A percentile compares a stretch with the other conserved stretches of the same genome.
Conservation (phyloP, 169 alveolate species). For the Babesia sp. region DNA sequence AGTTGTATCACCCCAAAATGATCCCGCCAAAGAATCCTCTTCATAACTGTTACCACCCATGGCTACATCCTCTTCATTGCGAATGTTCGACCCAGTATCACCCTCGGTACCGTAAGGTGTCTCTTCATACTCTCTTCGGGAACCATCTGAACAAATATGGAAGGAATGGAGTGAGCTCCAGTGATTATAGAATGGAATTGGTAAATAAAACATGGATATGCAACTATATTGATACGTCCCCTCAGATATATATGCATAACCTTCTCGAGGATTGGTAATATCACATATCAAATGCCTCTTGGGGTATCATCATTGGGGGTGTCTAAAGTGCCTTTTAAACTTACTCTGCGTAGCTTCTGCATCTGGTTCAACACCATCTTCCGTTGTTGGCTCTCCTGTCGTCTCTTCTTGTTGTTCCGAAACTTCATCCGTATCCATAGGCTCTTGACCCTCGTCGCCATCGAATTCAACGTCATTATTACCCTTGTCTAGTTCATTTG, state of each 20-base stretch:
- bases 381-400: constrained; percentile 19
- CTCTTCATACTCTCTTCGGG: constrained; percentile 16
- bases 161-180: not conserved
- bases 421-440: not conserved
- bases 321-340: constrained; percentile 1
- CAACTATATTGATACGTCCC: too few relatives aligned
- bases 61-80: not conserved
- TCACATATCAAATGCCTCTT: constrained; percentile 63
- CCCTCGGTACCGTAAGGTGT: constrained; percentile 38
- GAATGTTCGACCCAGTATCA: not conserved
- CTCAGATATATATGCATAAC: constrained; percentile 49
- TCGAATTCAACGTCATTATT: constrained; percentile 32
- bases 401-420: constrained; percentile 56
- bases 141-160: not conserved
- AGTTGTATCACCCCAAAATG: constrained; percentile 21
- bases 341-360: constrained; percentile 21
- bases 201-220: too few relatives aligned
- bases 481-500: constrained; percentile 57
- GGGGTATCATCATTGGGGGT: constrained; percentile 47
- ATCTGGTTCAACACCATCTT: constrained; percentile 1
- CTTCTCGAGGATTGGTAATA: constrained; percentile 46
- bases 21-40: constrained; percentile 8
- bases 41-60: constrained; percentile 21
- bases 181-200: not conserved
- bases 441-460: constrained; percentile 17